Base-by-base conservation (phyloP, 2,329 filamentous ascomycete genomes). In the Cladophialophora immunda region DNA sequence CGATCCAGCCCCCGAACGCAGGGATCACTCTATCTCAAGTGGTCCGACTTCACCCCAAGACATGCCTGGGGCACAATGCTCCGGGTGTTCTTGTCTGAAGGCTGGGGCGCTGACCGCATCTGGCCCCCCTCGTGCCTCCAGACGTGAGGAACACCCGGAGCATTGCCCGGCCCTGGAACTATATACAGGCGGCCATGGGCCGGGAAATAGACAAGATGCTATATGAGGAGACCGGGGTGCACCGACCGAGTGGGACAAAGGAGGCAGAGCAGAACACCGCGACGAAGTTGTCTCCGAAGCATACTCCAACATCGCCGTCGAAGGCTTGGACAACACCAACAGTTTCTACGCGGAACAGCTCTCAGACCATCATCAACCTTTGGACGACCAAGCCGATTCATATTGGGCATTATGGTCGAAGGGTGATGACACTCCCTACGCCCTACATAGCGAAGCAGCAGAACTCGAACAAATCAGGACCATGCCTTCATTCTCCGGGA, bases 11-110 rank as follows among this genome's bases (percentile, higher is more conserved):
- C n/a, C n/a, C n/a, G n/a, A n/a, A n/a, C n/a, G 66, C 66, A 2
- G 45, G 69, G 19, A 53, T 65, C n/a, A 60, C 69, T 4, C 63
- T 73, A 13, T 32, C 54, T 17, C 58, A 71, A 41, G 60, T 73
- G 22, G 65, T 64, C 54, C n/a, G 29, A 1, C 6, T 17, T 2
- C 72, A 67, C 54, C 70, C 71, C 2, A n/a, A 69, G 70, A 30
- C 71, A 73, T 32, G 65, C 66, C 19, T 73, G 71, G 71, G 71
- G 69, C 8, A 53, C 65, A 11, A 58, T 64, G 55, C 53, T 73
- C 6, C 64, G 71, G 1, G 55, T 73, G 27, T 72, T 69, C 58
- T 55, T 69, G 30, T 58, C 69, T 1, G 71, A 73, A 52, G 63
- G 65, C 17, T 70, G 66, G 69, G 55, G 38, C 6, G 70, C 61